Conservation (phyloP, 257 asterid species). For the Nyctanthes arbortristis region DNA sequence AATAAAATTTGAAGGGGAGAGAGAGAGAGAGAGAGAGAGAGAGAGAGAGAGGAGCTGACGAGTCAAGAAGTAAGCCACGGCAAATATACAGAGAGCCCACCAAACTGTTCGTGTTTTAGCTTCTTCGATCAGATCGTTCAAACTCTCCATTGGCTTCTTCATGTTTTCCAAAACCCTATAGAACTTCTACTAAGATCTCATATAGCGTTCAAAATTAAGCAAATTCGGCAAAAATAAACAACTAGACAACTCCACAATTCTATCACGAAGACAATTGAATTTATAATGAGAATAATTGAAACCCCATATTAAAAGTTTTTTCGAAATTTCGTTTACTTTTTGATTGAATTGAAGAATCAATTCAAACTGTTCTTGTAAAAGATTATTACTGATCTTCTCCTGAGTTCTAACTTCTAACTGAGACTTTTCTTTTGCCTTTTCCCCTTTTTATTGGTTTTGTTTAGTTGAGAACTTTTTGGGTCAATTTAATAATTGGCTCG, state of each 20-base stretch:
- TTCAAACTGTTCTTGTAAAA: not conserved
- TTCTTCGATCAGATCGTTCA: conserved; percentile 97
- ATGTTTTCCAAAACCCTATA: conserved; percentile 41
- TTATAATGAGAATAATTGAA: not conserved
- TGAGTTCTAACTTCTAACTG: too few species aligned
- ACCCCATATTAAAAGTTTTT: too few species aligned
- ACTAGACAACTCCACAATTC: not conserved
- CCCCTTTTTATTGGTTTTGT: conserved; percentile 3
- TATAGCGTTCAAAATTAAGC: not conserved
- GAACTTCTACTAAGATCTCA: conserved; percentile 23
- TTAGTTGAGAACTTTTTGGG: not conserved
- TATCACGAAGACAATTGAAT: not conserved
- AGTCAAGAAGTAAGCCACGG: conserved; percentile 78
- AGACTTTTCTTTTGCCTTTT: conserved; percentile 17
- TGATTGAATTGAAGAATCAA: conserved; percentile 11
- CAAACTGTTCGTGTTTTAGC: conserved; percentile 93
- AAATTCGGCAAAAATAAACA: conserved; percentile 20
- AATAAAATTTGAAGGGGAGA: not conserved
- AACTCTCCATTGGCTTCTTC: conserved; percentile 75
- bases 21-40: too few species aligned
- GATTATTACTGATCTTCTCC: conserved; percentile 13
- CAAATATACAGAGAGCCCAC: conserved; percentile 91
- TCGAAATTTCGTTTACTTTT: not conserved
- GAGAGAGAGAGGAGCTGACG: conserved; percentile 50
- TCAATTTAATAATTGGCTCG: too few species aligned